A percentile compares a stretch with the other conserved stretches of the same genome.
Conservation (phyloP, 306 rosid genomes). For the Rosa chinensis region DNA sequence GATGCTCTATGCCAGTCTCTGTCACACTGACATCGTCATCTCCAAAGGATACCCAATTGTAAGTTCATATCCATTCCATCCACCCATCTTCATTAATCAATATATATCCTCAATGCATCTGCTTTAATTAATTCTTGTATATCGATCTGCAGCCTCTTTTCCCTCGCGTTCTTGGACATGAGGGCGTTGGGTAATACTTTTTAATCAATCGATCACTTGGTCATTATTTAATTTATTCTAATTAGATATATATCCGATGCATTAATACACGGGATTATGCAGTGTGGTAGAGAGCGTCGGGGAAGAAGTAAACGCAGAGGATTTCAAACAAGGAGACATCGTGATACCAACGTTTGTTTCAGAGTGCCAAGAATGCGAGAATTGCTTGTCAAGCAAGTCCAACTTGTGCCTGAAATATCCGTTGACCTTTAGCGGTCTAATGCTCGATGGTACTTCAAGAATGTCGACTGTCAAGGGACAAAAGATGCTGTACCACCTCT, state of each 20-base stretch:
- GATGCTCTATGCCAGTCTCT: constrained; percentile 56
- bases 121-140: background rate
- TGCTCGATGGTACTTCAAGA: constrained; percentile 32
- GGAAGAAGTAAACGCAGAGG: constrained; percentile 14
- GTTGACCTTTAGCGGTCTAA: background rate
- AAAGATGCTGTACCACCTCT: constrained; percentile 21
- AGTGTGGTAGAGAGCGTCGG: constrained; percentile 38
- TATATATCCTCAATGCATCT: background rate
- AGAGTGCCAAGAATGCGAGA: constrained; percentile 38
- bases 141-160: constrained; percentile 28
- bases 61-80: background rate
- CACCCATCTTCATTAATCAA: background rate
- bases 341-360: constrained; percentile 34
- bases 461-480: constrained; percentile 22
- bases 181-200: constrained; percentile 53
- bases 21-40: constrained; percentile 48
- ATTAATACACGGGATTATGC: background rate
- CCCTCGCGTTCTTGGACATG: constrained; percentile 59
- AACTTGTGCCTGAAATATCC: constrained; percentile 38
- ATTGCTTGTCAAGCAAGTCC: constrained; percentile 27
- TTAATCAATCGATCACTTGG: background rate
- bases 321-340: constrained; percentile 27
- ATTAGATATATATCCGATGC: background rate
- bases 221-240: background rate
- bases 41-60: constrained; percentile 40